Evolutionary conservation across 164 flowering plant species (phyloP), one percentile per base, ranked within the genome.

Genomic region (Vitis riparia): DNA sequence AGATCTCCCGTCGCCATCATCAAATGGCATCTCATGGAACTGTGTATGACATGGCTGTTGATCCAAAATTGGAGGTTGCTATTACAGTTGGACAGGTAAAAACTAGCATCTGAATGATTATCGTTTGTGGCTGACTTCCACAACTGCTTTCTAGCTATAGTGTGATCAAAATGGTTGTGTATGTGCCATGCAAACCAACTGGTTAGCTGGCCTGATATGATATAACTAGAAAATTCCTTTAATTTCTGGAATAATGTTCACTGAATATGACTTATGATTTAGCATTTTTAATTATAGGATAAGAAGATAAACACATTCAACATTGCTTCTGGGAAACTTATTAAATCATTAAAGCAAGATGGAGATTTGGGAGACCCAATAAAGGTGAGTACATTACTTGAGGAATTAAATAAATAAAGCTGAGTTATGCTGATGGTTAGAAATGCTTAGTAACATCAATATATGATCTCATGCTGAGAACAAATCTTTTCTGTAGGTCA

Each of bases 71-170:
- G 77, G 84, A 85, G 65, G 66, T 79, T 73, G 93, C 79, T 60
- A 79, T 88, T 51, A 89, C 89, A 53, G 97, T 85, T 68, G 91
- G 89, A 60, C 86, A 91, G 88, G 97, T 89, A 62, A 74, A 52
- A 37, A 6, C 30, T 55, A 50, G 30, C 53, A 49, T 49, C 23
- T 51, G 55, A 30, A 9, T 57, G 12, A 27, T 52, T 27, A 14
- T 16, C 61, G 10, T 63, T 12, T 15, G 17, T 48, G 44, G 13
- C 15, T 14, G 56, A n/a, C 15, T 53, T 12, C 56, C 16, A 14
- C 56, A 53, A 14, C 56, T 53, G 56, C 7, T 2, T 53, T 53
- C 56, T 53, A 53, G n/a, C 44, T 32, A 3, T 37, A 3, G 44
- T 11, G 56, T n/a, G n/a, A 53, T 13, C 56, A 29, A 23, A 9